Percentiles rank a stretch among this genome's conserved stretches.
These are phyloP conservation scores for Sisymbrium altissimum DNA, from an alignment of 345 rosid genomes.

Conservation along the genomic window DNA sequence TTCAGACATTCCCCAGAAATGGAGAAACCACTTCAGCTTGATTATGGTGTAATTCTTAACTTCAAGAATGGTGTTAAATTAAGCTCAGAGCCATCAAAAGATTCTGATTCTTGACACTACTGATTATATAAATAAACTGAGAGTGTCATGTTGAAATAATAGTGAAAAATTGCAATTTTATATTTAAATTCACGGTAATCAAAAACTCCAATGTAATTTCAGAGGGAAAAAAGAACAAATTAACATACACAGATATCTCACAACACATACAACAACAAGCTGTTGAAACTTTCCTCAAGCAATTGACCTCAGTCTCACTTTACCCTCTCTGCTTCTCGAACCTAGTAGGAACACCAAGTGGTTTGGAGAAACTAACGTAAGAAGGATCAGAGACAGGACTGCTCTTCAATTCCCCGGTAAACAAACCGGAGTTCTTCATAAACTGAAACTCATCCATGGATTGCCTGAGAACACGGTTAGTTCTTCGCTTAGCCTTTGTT, in stretches of 20 bases:
- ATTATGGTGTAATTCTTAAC: slow-evolving; percentile 75
- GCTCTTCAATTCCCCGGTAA: slow-evolving; percentile 41
- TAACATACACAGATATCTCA: slow-evolving; percentile 33
- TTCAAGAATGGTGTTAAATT: slow-evolving; percentile 82
- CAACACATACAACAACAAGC: slow-evolving; percentile 53
- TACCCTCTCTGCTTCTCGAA: slow-evolving; percentile 39
- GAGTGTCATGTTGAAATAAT: not conserved
- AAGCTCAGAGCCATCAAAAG: slow-evolving; percentile 62
- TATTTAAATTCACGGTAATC: slow-evolving; percentile 8
- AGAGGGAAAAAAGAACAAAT: not conserved
- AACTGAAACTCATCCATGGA: slow-evolving; percentile 96
- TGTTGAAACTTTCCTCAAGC: slow-evolving; percentile 39
- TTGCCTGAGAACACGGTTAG: slow-evolving; percentile 54
- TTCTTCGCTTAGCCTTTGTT: slow-evolving; percentile 74
- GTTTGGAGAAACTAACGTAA: slow-evolving; percentile 46
- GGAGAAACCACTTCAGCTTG: slow-evolving; percentile 79
- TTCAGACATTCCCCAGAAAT: slow-evolving; percentile 75
- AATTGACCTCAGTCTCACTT: slow-evolving; percentile 24
- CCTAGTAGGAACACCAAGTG: slow-evolving; percentile 41
- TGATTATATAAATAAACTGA: not conserved
- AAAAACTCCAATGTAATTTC: slow-evolving; percentile 31
- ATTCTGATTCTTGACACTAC: slow-evolving; percentile 36
- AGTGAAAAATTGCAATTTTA: not conserved
- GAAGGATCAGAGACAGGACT: slow-evolving; percentile 44
- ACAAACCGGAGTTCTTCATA: slow-evolving; percentile 48